phyloP scores from a whole-genome alignment of 352 stramenopile species.

The Hyphochytrium catenoides region DNA sequence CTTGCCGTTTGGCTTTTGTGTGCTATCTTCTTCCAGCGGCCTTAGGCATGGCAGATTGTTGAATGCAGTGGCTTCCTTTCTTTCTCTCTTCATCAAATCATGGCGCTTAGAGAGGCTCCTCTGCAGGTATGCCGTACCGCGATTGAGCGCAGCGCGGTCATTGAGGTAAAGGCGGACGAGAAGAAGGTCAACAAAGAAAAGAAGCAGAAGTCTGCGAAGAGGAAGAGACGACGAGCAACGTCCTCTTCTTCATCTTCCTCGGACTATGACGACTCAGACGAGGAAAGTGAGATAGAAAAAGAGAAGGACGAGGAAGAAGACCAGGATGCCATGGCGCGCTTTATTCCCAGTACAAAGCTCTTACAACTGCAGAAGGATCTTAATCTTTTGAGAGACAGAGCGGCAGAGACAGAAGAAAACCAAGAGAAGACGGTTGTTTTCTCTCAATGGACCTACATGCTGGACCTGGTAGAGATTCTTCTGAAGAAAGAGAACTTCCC shows the following conservation, averaged over 20 bases:
- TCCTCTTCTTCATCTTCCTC: conserved; percentile 27
- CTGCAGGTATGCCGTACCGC: background rate
- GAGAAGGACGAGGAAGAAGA: conserved; percentile 16
- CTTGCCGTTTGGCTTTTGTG: too few relatives aligned
- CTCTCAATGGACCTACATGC: conserved; percentile 66
- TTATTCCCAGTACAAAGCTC: too few relatives aligned
- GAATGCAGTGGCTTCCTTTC: too few relatives aligned
- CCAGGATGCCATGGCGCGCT: background rate
- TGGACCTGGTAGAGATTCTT: conserved; percentile 40
- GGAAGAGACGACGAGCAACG: conserved; percentile 21
- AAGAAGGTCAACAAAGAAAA: background rate
- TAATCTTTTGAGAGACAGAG: too few relatives aligned
- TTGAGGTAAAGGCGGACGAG: background rate
- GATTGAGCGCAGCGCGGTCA: background rate
- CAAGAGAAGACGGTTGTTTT: conserved; percentile 65
- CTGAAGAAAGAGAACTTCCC: conserved; percentile 24
- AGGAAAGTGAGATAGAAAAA: conserved; percentile 14
- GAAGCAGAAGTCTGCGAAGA: background rate
- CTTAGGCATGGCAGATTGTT: too few relatives aligned
- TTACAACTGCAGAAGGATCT: too few relatives aligned
- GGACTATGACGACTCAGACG: conserved; percentile 21
- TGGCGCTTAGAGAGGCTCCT: too few relatives aligned
- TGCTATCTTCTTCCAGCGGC: too few relatives aligned
- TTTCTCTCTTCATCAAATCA: too few relatives aligned
- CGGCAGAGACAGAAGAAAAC: conserved; percentile 11